Conservation (phyloP, 768 basidiomycete genomes). For the Porpolomopsis calyptriformis region DNA sequence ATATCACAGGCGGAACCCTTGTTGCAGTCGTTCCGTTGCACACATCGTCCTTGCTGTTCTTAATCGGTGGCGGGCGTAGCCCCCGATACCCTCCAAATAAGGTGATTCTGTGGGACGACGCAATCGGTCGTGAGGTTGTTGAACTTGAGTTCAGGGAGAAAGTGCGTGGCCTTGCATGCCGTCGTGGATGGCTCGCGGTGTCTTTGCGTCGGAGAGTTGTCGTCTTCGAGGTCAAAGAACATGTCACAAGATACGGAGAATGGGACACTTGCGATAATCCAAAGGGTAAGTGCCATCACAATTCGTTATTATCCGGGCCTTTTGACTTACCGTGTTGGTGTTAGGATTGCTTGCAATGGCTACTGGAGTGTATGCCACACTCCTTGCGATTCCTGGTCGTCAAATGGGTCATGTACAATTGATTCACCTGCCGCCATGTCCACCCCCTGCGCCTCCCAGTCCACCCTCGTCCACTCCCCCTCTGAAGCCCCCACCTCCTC, state of each 20-base stretch:
- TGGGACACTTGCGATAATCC: conserved; percentile 88
- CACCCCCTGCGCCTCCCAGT: conserved; percentile 42
- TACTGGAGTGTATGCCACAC: conserved; percentile 62
- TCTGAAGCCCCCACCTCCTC: conserved; percentile 45
- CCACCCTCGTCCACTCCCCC: conserved; percentile 45
- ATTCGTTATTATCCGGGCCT: too few relatives aligned
- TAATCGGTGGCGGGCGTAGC: conserved; percentile 79
- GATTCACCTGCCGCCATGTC: conserved; percentile 74
- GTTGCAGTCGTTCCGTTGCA: conserved; percentile 71
- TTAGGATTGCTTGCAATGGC: conserved; percentile 72
- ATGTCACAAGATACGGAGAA: conserved; percentile 54
- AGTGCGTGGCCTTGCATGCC: conserved; percentile 68
- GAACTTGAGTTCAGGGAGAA: conserved; percentile 84
- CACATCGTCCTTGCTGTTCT: conserved; percentile 71
- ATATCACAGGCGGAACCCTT: conserved; percentile 70
- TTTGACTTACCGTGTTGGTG: conserved; percentile 2
- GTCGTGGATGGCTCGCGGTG: conserved; percentile 78
- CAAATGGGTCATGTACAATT: conserved; percentile 85
- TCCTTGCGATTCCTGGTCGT: conserved; percentile 77
- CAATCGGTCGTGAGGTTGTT: conserved; percentile 62
- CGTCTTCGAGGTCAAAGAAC: conserved; percentile 59
- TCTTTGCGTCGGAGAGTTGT: conserved; percentile 71
- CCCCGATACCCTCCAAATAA: conserved; percentile 89
- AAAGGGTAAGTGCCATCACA: conserved; percentile 58
- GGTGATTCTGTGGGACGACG: conserved; percentile 84